phyloP scores from a whole-genome alignment of 1,139 yeast species.

The Suhomyces guaymorum region DNA sequence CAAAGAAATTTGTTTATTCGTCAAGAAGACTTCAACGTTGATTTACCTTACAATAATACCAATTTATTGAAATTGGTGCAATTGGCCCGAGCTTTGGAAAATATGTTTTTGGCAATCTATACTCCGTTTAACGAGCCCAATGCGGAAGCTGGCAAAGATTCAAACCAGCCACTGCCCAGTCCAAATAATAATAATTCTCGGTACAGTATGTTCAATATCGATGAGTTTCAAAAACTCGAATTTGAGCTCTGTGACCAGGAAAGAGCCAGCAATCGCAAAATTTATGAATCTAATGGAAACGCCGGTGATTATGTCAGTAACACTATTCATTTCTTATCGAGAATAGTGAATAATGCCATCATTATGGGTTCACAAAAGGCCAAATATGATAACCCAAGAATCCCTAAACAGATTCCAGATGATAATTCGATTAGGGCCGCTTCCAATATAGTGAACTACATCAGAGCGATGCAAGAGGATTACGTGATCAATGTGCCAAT shows the following conservation, averaged over 20 bases:
- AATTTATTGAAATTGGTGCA: constrained; percentile 29
- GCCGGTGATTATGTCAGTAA: constrained; percentile 19
- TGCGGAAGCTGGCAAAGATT: constrained; percentile 6
- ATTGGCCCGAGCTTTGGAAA: constrained; percentile 31
- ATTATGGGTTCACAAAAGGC: constrained; percentile 31
- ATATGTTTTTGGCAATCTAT: constrained; percentile 31
- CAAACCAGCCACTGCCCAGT: constrained; percentile 9
- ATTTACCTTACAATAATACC: constrained; percentile 26
- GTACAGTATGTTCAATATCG: constrained; percentile 24
- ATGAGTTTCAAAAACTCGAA: constrained; percentile 28
- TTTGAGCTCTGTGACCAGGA: constrained; percentile 30
- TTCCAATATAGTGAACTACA: constrained; percentile 30
- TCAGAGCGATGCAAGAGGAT: constrained; percentile 22
- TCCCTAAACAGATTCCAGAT: constrained; percentile 28
- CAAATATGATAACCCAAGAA: constrained; percentile 26
- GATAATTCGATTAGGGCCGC: constrained; percentile 25
- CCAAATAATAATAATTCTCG: constrained; percentile 13
- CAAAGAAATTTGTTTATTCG: constrained; percentile 37
- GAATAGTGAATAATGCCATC: constrained; percentile 30
- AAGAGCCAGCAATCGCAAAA: constrained; percentile 7
- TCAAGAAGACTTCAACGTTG: constrained; percentile 37
- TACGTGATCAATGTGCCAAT: constrained; percentile 28
- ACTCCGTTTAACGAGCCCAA: constrained; percentile 27
- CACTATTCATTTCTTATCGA: constrained; percentile 25
- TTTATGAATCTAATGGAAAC: constrained; percentile 8